Evolutionary conservation across 1,284 basidiomycete genomes (phyloP).

Genomic region (Cutaneotrichosporon cyanovorans): DNA sequence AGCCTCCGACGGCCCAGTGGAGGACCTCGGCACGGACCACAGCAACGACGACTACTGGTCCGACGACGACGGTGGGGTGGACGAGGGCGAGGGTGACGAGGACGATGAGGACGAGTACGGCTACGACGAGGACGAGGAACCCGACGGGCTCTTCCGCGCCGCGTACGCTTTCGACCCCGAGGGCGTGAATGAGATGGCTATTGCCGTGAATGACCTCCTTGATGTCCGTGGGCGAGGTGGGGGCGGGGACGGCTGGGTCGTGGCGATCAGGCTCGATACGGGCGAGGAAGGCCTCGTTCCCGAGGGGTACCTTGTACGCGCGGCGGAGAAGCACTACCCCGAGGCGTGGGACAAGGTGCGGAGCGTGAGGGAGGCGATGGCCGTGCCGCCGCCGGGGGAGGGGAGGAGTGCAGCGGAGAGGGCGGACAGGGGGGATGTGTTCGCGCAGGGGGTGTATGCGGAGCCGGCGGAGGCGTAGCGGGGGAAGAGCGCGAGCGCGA

Average conservation of each 20-base stretch:
- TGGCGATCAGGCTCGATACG: conserved; percentile 30
- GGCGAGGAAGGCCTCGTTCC: conserved; percentile 39
- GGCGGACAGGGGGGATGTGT: too few species aligned
- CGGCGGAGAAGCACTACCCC: conserved; percentile 13
- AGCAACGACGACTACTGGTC: conserved; percentile 12
- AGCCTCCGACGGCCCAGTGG: conserved; percentile 13
- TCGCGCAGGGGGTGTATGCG: too few species aligned
- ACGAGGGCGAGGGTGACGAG: conserved; percentile 14
- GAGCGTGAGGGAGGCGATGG: conserved; percentile 52
- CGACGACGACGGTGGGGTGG: conserved; percentile 19
- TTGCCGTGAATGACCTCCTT: conserved; percentile 38
- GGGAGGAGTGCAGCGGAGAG: too few species aligned
- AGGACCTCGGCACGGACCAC: conserved; percentile 9
- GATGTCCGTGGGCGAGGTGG: conserved; percentile 38
- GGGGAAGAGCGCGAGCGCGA: too few species aligned
- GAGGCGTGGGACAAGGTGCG: conserved; percentile 12
- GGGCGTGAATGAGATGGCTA: conserved; percentile 38
- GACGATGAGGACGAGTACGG: conserved; percentile 10
- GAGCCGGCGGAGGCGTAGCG: too few species aligned
- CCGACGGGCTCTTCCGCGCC: conserved; percentile 35
- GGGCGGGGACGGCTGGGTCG: conserved; percentile 40
- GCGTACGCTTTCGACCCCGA: conserved; percentile 38
- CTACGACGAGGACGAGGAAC: conserved; percentile 23
- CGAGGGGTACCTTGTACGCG: conserved; percentile 39
- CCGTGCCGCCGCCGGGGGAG: too few species aligned